Percentiles rank a stretch among this genome's conserved stretches.
Evolutionary conservation across 192 early-diverging fungal species (phyloP).

Genomic region (Bifiguratus adelaidae): DNA sequence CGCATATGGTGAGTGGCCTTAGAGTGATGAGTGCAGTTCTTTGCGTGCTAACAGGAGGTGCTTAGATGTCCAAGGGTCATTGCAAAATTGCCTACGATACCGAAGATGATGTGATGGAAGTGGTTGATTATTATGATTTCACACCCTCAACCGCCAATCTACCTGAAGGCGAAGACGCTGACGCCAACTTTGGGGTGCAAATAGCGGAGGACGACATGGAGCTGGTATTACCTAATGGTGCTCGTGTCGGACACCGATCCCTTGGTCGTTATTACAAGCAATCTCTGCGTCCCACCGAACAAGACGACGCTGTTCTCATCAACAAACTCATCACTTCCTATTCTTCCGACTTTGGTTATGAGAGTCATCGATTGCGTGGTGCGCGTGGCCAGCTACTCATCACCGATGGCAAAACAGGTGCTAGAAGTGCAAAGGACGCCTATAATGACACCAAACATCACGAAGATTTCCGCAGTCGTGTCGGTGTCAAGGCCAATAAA

Average conservation of each 20-base stretch:
- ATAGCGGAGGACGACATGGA: constrained; percentile 75
- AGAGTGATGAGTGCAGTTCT: constrained; percentile 7
- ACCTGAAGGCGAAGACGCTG: constrained; percentile 24
- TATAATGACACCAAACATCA: constrained; percentile 48
- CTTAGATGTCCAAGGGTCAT: constrained; percentile 81
- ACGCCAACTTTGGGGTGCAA: constrained; percentile 14
- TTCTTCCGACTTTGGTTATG: constrained; percentile 31
- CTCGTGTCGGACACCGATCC: constrained; percentile 68
- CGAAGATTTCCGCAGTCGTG: constrained; percentile 50
- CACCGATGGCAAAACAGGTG: constrained; percentile 14
- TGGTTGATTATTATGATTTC: constrained; percentile 96
- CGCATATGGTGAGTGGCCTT: constrained; percentile 76
- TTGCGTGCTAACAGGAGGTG: no score
- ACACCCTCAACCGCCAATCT: constrained; percentile 55
- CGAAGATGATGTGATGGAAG: constrained; percentile 81
- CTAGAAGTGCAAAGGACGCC: constrained; percentile 15
- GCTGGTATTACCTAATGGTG: constrained; percentile 80
- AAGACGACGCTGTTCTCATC: constrained; percentile 65
- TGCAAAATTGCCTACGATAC: constrained; percentile 94
- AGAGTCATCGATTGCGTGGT: constrained; percentile 8
- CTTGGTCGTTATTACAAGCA: constrained; percentile 82
- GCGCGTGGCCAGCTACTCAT: constrained; percentile 6
- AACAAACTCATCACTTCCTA: constrained; percentile 71
- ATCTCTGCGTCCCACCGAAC: constrained; percentile 53
- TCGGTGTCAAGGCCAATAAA: constrained; percentile 71